These are phyloP conservation scores for Botrytis porri DNA, from an alignment of 2,329 filamentous ascomycete species.

Conservation along the genomic window DNA sequence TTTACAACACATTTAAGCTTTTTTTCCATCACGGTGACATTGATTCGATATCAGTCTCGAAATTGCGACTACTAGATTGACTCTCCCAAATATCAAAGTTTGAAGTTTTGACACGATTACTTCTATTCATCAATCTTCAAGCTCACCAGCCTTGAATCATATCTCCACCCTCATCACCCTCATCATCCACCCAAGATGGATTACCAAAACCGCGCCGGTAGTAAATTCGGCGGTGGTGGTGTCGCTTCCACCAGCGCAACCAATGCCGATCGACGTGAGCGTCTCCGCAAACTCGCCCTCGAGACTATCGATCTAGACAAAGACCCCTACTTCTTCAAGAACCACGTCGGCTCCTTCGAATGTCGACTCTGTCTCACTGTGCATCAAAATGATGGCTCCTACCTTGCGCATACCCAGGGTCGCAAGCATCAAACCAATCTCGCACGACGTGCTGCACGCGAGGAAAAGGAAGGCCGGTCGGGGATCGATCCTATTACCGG, in stretches of 20 bases:
- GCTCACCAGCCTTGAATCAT: not conserved
- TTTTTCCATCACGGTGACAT: not conserved
- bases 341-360: slow-evolving; percentile 97
- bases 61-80: not conserved
- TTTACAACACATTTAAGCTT: not conserved
- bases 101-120: not conserved
- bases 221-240: slow-evolving; percentile 96
- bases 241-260: slow-evolving; percentile 91
- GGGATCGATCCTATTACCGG: slow-evolving; percentile 65
- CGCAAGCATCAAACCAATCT: slow-evolving; percentile 99
- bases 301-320: slow-evolving; percentile 99
- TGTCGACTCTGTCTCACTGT: slow-evolving; percentile 95
- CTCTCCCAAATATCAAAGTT: not conserved
- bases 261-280: slow-evolving; percentile 95
- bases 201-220: slow-evolving; percentile 89
- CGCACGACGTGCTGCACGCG: slow-evolving; percentile 88
- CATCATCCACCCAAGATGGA: slow-evolving; percentile 50
- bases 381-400: slow-evolving; percentile 98
- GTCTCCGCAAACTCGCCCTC: slow-evolving; percentile 94
- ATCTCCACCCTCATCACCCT: not conserved
- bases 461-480: slow-evolving; percentile 80
- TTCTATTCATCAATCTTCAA: not conserved
- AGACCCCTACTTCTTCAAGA: slow-evolving; percentile 99
- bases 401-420: slow-evolving; percentile 96
- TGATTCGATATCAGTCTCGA: not conserved